phyloP scores from a whole-genome alignment of 176 grass and related monocot genomes.

The Rhynchospora tenuis region DNA sequence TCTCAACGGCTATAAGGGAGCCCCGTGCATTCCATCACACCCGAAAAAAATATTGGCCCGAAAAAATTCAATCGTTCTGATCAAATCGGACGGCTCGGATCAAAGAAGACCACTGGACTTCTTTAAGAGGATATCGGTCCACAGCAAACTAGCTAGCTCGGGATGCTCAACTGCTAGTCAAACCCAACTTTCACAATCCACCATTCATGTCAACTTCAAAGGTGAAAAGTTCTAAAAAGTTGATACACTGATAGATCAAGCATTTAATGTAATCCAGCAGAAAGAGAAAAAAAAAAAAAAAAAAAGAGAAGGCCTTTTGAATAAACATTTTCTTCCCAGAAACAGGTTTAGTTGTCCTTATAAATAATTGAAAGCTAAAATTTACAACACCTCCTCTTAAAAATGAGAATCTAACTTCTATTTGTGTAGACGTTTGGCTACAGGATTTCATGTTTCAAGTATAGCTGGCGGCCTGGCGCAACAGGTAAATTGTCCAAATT shows the following conservation, averaged over 20 bases:
- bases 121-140: no score
- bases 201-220: slow-evolving; percentile 1
- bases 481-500: no score
- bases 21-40: no score
- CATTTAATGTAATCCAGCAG: slow-evolving; percentile 2
- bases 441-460: no score
- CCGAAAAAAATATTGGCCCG: no score
- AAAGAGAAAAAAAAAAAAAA: not conserved
- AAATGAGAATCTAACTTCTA: no score
- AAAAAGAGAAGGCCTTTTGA: not conserved
- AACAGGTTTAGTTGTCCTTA: not conserved
- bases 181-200: slow-evolving; percentile 8
- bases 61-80: no score
- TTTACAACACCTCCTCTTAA: not conserved
- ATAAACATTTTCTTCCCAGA: not conserved
- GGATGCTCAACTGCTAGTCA: slow-evolving; percentile 25
- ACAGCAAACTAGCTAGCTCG: not conserved
- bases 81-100: no score
- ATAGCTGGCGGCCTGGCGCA: no score
- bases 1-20: no score
- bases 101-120: no score
- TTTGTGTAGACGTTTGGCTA: no score
- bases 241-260: not conserved
- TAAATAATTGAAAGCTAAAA: not conserved
- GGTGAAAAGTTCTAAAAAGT: not conserved